Percentiles rank a stretch among this genome's conserved stretches.
Evolutionary conservation across 2,329 filamentous ascomycete species (phyloP).

Genomic region (Juglanconis juglandina): DNA sequence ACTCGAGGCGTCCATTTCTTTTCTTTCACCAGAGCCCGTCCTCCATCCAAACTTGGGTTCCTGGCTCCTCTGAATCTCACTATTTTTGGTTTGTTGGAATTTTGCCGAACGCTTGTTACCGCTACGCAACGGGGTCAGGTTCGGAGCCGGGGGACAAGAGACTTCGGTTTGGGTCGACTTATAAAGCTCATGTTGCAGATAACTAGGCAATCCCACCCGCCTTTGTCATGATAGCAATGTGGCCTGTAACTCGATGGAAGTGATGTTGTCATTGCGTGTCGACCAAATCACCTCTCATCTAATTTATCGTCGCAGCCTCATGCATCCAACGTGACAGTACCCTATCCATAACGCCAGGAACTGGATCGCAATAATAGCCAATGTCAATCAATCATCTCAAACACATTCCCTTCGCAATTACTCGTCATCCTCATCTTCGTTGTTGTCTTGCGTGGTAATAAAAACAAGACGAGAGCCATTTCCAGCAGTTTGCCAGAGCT

Average conservation of each 20-base stretch:
- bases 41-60: too few species aligned
- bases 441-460: constrained; percentile 56
- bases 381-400: not conserved
- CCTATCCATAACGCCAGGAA: constrained; percentile 27
- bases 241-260: not conserved
- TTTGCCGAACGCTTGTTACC: too few species aligned
- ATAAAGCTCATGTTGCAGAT: too few species aligned
- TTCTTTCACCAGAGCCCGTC: too few species aligned
- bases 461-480: constrained; percentile 70
- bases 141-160: too few species aligned
- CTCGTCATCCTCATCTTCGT: constrained; percentile 48
- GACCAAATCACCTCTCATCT: not conserved
- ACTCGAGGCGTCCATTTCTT: too few species aligned
- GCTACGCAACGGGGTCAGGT: too few species aligned
- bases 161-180: too few species aligned
- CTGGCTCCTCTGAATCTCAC: too few species aligned
- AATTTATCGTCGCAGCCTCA: constrained; percentile 8
- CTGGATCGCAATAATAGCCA: constrained; percentile 16
- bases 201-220: too few species aligned
- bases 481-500: constrained; percentile 78
- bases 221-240: not conserved
- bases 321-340: not conserved
- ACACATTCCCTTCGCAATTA: not conserved
- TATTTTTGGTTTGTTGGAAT: too few species aligned
- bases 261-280: not conserved